Evolutionary conservation across 2,329 filamentous ascomycete genomes (phyloP).

Genomic region (Venturia nashicola): DNA sequence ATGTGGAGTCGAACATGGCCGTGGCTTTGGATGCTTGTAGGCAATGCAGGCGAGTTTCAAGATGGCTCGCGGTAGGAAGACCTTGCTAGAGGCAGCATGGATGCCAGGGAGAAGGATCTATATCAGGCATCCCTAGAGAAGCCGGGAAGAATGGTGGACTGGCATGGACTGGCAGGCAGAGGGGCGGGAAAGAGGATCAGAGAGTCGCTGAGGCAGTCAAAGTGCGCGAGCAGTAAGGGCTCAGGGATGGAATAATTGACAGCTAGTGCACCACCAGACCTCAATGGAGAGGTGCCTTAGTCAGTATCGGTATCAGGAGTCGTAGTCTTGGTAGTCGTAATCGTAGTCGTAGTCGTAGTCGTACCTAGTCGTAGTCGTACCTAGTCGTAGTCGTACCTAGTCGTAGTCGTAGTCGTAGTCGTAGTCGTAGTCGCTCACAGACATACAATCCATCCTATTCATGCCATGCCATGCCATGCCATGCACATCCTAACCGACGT

Average conservation of each 20-base stretch:
- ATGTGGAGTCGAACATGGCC: constrained; percentile 4
- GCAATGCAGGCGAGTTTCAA: background rate
- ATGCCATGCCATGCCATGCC: no score
- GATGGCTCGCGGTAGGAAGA: background rate
- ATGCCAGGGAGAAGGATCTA: background rate
- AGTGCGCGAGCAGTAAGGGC: no score
- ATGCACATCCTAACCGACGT: background rate
- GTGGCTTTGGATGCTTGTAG: background rate
- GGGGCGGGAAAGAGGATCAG: background rate
- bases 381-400: no score
- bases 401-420: background rate
- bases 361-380: background rate
- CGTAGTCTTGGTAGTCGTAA: no score
- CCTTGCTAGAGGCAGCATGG: background rate
- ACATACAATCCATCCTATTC: background rate
- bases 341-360: background rate
- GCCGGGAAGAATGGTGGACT: background rate
- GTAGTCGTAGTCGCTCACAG: background rate
- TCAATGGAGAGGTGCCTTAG: no score
- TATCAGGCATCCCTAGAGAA: background rate
- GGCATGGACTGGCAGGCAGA: background rate
- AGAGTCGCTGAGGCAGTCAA: no score
- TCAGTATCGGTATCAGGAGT: no score
- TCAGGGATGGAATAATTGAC: background rate
- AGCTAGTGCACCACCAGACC: background rate